Evolutionary conservation across 495 filamentous ascomycete species (phyloP).

Genomic region (Articulospora tetracladia): DNA sequence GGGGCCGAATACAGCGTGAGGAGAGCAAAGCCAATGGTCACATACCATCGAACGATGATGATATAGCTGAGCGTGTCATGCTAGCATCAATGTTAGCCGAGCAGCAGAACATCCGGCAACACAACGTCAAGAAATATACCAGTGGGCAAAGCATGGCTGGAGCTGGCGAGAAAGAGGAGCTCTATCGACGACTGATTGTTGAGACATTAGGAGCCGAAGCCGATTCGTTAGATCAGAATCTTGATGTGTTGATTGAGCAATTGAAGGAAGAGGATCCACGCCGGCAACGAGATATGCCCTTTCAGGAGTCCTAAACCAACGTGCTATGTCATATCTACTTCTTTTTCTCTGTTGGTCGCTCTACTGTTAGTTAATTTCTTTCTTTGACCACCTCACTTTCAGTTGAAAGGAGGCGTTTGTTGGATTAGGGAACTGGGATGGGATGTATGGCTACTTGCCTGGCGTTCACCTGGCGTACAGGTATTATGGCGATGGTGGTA

Average conservation of each 20-base stretch:
- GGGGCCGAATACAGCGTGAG: slow-evolving; percentile 8
- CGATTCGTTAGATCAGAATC: slow-evolving; percentile 15
- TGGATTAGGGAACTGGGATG: not conserved
- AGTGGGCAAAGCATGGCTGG: slow-evolving; percentile 45
- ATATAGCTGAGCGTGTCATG: slow-evolving; percentile 17
- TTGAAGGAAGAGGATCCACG: slow-evolving; percentile 13
- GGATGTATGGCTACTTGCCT: not conserved
- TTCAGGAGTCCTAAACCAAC: not conserved
- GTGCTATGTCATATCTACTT: too few species aligned
- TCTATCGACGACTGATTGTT: slow-evolving; percentile 49
- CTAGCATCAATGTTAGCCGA: slow-evolving; percentile 27
- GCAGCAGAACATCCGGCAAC: slow-evolving; percentile 38
- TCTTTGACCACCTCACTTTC: not conserved
- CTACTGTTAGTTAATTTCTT: too few species aligned
- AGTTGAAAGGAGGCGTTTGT: not conserved
- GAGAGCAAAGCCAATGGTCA: slow-evolving; percentile 21
- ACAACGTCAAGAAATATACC: slow-evolving; percentile 39
- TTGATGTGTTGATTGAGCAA: slow-evolving; percentile 17
- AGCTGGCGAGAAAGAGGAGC: slow-evolving; percentile 47
- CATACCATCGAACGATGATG: slow-evolving; percentile 14
- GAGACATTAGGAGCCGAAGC: slow-evolving; percentile 42
- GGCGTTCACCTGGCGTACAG: not conserved
- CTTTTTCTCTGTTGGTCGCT: too few species aligned
- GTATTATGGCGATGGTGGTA: not conserved
- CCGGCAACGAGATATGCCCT: not conserved